Evolutionary conservation across 768 basidiomycete species (phyloP).

Genomic region (Austroboletus festivus): DNA sequence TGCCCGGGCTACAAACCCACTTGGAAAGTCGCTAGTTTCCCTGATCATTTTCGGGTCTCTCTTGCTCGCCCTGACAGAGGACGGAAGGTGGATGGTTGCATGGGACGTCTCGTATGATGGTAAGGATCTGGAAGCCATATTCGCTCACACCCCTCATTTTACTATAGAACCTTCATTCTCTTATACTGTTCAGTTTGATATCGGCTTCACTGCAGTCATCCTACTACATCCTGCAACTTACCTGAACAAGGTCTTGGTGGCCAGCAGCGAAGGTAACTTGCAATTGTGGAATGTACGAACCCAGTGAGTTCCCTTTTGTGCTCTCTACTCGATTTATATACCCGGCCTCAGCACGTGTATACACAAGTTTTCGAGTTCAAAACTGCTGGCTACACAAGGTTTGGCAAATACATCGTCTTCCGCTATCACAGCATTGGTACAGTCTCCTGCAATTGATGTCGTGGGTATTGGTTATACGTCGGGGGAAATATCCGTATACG

Average conservation of each 20-base stretch:
- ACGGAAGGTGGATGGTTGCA: constrained; percentile 69
- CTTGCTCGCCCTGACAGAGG: constrained; percentile 74
- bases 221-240: constrained; percentile 95
- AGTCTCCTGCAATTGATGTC: constrained; percentile 95
- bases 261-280: constrained; percentile 74
- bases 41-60: constrained; percentile 80
- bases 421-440: constrained; percentile 75
- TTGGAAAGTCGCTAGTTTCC: constrained; percentile 56
- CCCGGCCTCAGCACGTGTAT: constrained; percentile 65
- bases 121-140: constrained; percentile 28
- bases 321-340: neutral
- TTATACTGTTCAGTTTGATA: constrained; percentile 72
- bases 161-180: constrained; percentile 27
- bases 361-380: constrained; percentile 64
- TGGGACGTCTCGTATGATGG: constrained; percentile 73
- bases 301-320: constrained; percentile 45
- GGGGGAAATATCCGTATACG: constrained; percentile 86
- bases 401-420: constrained; percentile 27
- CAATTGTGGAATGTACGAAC: constrained; percentile 95
- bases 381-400: constrained; percentile 44
- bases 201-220: constrained; percentile 79
- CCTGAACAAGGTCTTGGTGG: constrained; percentile 89
- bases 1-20: constrained; percentile 57
- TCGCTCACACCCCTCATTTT: constrained; percentile 12
- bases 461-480: constrained; percentile 89